Evolutionary conservation across 371 early-diverging fungal species (phyloP).

Genomic region (Sporodiniella umbellata): DNA sequence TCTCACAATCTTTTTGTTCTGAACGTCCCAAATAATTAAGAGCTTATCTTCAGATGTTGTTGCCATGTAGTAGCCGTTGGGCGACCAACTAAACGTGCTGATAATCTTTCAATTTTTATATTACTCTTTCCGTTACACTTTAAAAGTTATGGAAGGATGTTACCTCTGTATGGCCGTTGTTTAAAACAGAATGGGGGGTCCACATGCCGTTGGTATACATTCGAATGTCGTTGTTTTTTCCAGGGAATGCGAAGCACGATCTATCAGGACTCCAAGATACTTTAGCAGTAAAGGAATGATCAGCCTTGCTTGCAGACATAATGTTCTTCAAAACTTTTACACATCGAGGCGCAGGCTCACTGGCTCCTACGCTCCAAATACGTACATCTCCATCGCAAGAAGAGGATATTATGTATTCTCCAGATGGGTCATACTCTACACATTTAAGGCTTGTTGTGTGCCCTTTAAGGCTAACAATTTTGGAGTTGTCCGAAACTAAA

Average conservation of each 20-base stretch:
- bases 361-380: constrained; percentile 56
- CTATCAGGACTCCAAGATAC: constrained; percentile 62
- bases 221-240: constrained; percentile 41
- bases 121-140: too few species aligned
- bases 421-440: constrained; percentile 40
- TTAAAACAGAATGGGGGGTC: constrained; percentile 31
- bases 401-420: constrained; percentile 50
- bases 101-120: too few species aligned
- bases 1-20: constrained; percentile 13
- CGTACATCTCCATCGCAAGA: constrained; percentile 56
- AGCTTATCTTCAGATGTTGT: constrained; percentile 35
- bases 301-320: constrained; percentile 6
- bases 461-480: constrained; percentile 35
- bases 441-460: constrained; percentile 40
- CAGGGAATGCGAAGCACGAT: constrained; percentile 52
- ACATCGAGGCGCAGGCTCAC: constrained; percentile 35
- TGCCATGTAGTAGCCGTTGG: constrained; percentile 57
- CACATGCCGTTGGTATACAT: constrained; percentile 39
- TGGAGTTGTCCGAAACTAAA: constrained; percentile 27
- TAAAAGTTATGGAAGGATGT: too few species aligned
- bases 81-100: constrained; percentile 55
- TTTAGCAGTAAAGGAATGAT: constrained; percentile 15
- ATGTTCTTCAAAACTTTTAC: constrained; percentile 21
- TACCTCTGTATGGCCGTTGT: constrained; percentile 38
- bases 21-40: constrained; percentile 53